Percentiles rank a stretch among this genome's conserved stretches.
phyloP scores from a whole-genome alignment of 78 protist genomes.

The Speleostelium caveatum region DNA sequence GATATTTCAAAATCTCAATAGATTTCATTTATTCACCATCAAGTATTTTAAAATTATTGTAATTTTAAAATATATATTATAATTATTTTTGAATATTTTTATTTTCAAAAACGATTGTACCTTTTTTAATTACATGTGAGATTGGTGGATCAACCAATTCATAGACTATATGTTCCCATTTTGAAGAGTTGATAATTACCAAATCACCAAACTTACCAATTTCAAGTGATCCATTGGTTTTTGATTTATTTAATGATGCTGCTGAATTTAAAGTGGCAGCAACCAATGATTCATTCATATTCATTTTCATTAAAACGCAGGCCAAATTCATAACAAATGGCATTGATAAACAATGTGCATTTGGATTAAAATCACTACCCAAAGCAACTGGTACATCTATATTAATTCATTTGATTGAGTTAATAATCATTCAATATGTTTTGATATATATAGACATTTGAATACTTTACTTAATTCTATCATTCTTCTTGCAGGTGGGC shows the following conservation, averaged over 20 bases:
- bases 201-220: conserved; percentile 87
- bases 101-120: conserved; percentile 68
- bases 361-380: conserved; percentile 92
- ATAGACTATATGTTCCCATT: conserved; percentile 94
- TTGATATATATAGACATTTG: too few species aligned
- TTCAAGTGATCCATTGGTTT: conserved; percentile 88
- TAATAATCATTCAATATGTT: too few species aligned
- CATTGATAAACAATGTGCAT: conserved; percentile 92
- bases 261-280: conserved; percentile 93
- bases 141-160: conserved; percentile 90
- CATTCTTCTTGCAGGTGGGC: conserved; percentile 89
- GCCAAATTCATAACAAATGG: conserved; percentile 94
- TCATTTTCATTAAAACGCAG: conserved; percentile 87
- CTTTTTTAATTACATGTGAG: conserved; percentile 81
- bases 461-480: conserved; percentile 78
- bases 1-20: too few species aligned
- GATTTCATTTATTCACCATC: too few species aligned
- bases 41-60: too few species aligned
- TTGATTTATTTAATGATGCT: conserved; percentile 74
- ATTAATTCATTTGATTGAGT: too few species aligned
- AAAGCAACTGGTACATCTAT: conserved; percentile 91
- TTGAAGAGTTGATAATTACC: conserved; percentile 67
- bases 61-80: not conserved
- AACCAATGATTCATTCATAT: conserved; percentile 89
- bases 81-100: too few species aligned